Conservation (phyloP, 768 basidiomycete species). For the Trametopsis cervina region DNA sequence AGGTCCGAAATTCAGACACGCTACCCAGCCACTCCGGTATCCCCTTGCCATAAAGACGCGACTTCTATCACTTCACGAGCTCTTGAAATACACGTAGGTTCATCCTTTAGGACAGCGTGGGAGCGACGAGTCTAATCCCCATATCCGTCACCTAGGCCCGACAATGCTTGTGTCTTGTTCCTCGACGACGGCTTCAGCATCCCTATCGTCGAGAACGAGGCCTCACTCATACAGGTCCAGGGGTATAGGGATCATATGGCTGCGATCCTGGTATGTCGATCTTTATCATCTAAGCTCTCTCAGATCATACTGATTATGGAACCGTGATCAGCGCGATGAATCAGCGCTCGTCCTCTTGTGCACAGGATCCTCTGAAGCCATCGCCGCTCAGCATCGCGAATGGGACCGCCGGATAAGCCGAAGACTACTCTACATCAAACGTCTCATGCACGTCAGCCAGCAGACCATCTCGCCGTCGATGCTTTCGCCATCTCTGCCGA, state of each 20-base stretch:
- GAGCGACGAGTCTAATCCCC: not conserved
- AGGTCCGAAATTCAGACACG: not conserved
- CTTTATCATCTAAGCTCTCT: too few relatives aligned
- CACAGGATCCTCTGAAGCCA: not conserved
- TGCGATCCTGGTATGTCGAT: slow-evolving; percentile 1
- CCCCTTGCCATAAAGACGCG: not conserved
- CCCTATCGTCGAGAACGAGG: not conserved
- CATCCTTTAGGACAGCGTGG: too few relatives aligned
- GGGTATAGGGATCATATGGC: slow-evolving; percentile 3
- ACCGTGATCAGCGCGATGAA: slow-evolving; percentile 5
- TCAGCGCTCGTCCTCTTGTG: slow-evolving; percentile 1
- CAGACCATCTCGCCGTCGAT: not conserved
- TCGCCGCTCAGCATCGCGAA: not conserved
- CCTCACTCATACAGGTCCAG: not conserved
- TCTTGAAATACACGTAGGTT: not conserved
- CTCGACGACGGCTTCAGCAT: not conserved
- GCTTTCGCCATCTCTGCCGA: not conserved
- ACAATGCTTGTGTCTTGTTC: not conserved
- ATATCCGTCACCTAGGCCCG: not conserved
- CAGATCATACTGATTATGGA: too few relatives aligned
- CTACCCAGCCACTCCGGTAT: not conserved
- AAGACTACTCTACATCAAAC: not conserved
- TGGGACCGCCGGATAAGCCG: not conserved
- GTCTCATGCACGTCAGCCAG: not conserved
- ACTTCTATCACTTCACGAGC: not conserved